A percentile compares a stretch with the other conserved stretches of the same genome.
These are phyloP conservation scores for Teunomyces pallodes DNA, from an alignment of 805 yeast species.

Conservation along the genomic window DNA sequence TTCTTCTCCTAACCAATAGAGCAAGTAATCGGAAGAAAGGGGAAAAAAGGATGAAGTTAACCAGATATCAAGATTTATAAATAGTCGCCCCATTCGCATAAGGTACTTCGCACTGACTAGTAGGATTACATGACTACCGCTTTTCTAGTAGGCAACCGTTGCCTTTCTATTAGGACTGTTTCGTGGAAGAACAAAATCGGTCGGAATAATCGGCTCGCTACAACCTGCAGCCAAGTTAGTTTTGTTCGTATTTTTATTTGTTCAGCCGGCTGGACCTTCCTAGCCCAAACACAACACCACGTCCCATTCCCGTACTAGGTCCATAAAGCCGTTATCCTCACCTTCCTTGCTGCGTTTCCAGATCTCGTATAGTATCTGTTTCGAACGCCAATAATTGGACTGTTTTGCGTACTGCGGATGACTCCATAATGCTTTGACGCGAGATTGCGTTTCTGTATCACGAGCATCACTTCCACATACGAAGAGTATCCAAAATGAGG, in stretches of 20 bases:
- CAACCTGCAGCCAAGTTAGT: neutral
- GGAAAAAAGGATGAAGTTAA: too few species aligned
- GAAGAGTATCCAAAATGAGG: conserved; percentile 49
- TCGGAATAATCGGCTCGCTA: neutral
- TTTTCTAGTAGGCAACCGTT: too few species aligned
- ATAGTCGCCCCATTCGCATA: too few species aligned
- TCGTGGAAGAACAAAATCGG: neutral
- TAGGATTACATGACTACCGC: too few species aligned
- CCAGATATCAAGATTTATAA: too few species aligned
- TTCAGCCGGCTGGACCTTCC: neutral
- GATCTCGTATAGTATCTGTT: conserved; percentile 51
- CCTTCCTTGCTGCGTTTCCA: conserved; percentile 44
- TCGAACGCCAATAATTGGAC: conserved; percentile 51
- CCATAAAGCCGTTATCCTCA: conserved; percentile 47
- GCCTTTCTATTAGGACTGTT: too few species aligned
- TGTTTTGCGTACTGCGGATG: conserved; percentile 19
- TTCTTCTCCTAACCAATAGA: too few species aligned
- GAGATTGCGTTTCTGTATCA: conserved; percentile 24
- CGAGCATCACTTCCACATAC: conserved; percentile 40
- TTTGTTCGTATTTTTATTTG: neutral
- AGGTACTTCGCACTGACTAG: too few species aligned
- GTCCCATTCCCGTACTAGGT: conserved; percentile 55
- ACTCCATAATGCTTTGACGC: conserved; percentile 32
- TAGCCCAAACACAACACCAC: conserved; percentile 36
- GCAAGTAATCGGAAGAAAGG: too few species aligned